Evolutionary conservation across 2,329 filamentous ascomycete species (phyloP).

Genomic region (Blumeria graminis): DNA sequence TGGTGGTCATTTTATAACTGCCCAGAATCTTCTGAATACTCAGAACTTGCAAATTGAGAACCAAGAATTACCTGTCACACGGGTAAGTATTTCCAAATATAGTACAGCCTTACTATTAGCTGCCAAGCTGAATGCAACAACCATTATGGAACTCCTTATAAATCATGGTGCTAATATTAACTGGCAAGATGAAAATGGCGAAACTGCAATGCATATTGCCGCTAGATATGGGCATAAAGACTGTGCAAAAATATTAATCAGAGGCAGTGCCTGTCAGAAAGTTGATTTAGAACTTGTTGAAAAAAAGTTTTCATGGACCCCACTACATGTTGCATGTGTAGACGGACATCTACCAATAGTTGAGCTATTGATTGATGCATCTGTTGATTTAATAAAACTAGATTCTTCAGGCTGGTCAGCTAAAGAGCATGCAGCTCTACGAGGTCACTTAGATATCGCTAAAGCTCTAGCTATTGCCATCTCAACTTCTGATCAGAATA

Average conservation of each 20-base stretch:
- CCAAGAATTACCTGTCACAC: constrained; percentile 35
- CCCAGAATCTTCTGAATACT: constrained; percentile 57
- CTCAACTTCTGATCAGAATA: neutral
- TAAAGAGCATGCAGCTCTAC: constrained; percentile 72
- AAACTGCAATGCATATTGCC: constrained; percentile 79
- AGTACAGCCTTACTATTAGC: constrained; percentile 74
- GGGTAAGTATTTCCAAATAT: constrained; percentile 53
- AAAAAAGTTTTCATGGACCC: constrained; percentile 77
- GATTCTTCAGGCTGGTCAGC: constrained; percentile 90
- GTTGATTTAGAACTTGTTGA: constrained; percentile 56
- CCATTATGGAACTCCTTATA: constrained; percentile 69
- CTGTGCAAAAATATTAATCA: constrained; percentile 54
- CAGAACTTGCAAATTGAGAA: constrained; percentile 23
- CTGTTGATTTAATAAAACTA: constrained; percentile 46
- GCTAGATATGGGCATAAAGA: constrained; percentile 67
- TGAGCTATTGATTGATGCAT: constrained; percentile 51
- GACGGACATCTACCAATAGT: constrained; percentile 61
- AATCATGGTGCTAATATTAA: constrained; percentile 83
- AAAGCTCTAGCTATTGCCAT: constrained; percentile 29
- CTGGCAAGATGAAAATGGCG: constrained; percentile 70
- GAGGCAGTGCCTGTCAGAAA: constrained; percentile 42
- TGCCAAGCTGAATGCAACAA: constrained; percentile 63
- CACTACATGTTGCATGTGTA: constrained; percentile 78
- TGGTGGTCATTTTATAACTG: constrained; percentile 71
- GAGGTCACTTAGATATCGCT: constrained; percentile 70